Evolutionary conservation across 2,329 filamentous ascomycete genomes (phyloP), one percentile per base, ranked within the genome.

Genomic region (Lizonia empirigonia): DNA sequence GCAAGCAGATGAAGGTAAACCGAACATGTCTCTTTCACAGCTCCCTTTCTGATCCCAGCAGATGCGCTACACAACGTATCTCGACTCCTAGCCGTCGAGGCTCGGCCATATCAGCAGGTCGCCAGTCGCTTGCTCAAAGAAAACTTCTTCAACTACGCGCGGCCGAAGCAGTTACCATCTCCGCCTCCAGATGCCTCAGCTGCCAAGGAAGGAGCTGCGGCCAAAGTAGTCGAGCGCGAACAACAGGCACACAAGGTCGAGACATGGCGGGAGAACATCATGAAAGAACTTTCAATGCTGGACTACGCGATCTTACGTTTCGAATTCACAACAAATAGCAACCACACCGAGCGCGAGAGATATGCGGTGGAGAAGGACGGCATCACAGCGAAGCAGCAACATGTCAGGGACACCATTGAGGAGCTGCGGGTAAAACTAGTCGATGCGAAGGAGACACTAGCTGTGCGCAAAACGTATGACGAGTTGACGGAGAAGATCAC

Each of bases 51-150:
- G 19, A 35, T 27, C 42, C 56, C 65, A 7, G 15, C 63, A 86
- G 87, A 91, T 72, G 87, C 91, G 58, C 86, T 97, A 29, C 93
- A 97, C 78, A 93, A 92, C 68, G 64, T 72, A 36, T 83, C 83
- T 23, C 90, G 93, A 33, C 87, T 97, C 4, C 83, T 97, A 29
- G 89, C 90, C 58, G 88, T 97, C 55, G 93, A 97, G 78, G 90
- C 96, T 69, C 91, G 91, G 51, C 91, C 91, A 0, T 97, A 96
- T 78, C 90, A 90, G 72, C 88, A 92, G 54, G 85, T 97, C 53
- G 90, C 89, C 18, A 91, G 91, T 75, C 87, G 89, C 24, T 83
- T 97, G 7, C 80, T 90, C 5, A 81, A 83, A 18, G 83, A 88
- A 13, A 84, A 85, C 45, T 84, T 87, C 16, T 80, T 90, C 23